Percentiles rank a stretch among this genome's conserved stretches.
Evolutionary conservation across 306 rosid genomes (phyloP).

Genomic region (Hippophae gyantsensis): DNA sequence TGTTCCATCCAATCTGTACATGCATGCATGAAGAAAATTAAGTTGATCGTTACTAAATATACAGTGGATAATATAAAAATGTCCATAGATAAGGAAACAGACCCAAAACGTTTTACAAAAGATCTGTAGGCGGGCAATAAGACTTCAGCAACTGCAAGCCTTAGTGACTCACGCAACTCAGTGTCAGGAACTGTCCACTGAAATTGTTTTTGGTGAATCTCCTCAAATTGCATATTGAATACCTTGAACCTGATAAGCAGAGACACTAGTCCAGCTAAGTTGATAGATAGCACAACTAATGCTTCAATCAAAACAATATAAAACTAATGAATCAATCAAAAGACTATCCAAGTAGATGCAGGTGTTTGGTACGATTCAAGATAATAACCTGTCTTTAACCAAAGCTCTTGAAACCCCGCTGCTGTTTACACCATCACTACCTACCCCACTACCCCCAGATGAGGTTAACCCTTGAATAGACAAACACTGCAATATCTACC

Average conservation of each 20-base stretch:
- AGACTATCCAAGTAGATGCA: neutral
- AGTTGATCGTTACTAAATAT: too few relatives aligned
- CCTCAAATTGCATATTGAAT: slow-evolving; percentile 79
- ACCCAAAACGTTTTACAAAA: slow-evolving; percentile 81
- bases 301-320: too few relatives aligned
- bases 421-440: slow-evolving; percentile 57
- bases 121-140: slow-evolving; percentile 90
- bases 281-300: slow-evolving; percentile 4
- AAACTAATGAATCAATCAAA: neutral
- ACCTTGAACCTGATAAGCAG: slow-evolving; percentile 55
- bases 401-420: slow-evolving; percentile 92
- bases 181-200: slow-evolving; percentile 98
- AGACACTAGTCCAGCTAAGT: slow-evolving; percentile 6
- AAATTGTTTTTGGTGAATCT: slow-evolving; percentile 80
- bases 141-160: slow-evolving; percentile 93
- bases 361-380: neutral
- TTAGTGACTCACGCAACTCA: slow-evolving; percentile 86
- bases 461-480: slow-evolving; percentile 55
- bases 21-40: too few relatives aligned
- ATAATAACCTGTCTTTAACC: slow-evolving; percentile 67
- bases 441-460: slow-evolving; percentile 60
- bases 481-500: slow-evolving; percentile 81
- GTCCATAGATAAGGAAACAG: slow-evolving; percentile 12
- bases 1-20: too few relatives aligned
- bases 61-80: neutral